Evolutionary conservation across 2,329 filamentous ascomycete species (phyloP).

Genomic region (Mycosphaerella sp.): DNA sequence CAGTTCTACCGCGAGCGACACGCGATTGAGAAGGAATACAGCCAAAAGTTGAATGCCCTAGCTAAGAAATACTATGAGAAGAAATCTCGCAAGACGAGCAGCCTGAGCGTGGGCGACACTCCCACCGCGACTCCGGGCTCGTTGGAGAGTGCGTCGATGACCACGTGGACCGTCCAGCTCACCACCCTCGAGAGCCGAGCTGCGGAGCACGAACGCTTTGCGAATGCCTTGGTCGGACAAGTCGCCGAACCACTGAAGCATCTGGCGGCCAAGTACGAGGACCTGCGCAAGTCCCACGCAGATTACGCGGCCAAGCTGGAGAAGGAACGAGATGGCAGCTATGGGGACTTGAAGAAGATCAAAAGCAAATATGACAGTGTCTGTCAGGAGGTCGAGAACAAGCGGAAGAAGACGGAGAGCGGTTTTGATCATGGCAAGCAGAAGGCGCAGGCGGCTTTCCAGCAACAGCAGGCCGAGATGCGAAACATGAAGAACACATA

Average conservation of each 20-base stretch:
- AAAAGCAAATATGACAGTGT: constrained; percentile 89
- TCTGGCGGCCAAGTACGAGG: constrained; percentile 70
- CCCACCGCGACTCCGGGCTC: constrained; percentile 91
- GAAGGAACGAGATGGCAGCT: constrained; percentile 78
- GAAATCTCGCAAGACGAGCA: constrained; percentile 83
- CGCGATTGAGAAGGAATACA: constrained; percentile 94
- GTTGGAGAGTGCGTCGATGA: constrained; percentile 90
- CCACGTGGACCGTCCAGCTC: constrained; percentile 92
- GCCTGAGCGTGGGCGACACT: constrained; percentile 85
- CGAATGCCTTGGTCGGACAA: constrained; percentile 67
- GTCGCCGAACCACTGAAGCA: constrained; percentile 82
- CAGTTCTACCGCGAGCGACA: constrained; percentile 95
- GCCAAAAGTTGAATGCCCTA: constrained; percentile 74
- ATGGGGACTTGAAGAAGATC: constrained; percentile 77
- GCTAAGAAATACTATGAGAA: constrained; percentile 98
- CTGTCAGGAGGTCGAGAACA: constrained; percentile 90
- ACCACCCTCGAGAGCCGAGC: constrained; percentile 83
- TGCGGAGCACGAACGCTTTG: constrained; percentile 80
- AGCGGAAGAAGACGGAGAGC: constrained; percentile 89
- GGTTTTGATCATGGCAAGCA: constrained; percentile 79
- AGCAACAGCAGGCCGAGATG: constrained; percentile 91
- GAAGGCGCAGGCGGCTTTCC: constrained; percentile 86
- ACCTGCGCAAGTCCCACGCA: constrained; percentile 81
- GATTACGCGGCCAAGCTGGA: constrained; percentile 87
- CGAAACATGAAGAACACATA: constrained; percentile 99